These are phyloP conservation scores for Penicillium pulvis DNA, from an alignment of 495 filamentous ascomycete genomes.

Conservation along the genomic window DNA sequence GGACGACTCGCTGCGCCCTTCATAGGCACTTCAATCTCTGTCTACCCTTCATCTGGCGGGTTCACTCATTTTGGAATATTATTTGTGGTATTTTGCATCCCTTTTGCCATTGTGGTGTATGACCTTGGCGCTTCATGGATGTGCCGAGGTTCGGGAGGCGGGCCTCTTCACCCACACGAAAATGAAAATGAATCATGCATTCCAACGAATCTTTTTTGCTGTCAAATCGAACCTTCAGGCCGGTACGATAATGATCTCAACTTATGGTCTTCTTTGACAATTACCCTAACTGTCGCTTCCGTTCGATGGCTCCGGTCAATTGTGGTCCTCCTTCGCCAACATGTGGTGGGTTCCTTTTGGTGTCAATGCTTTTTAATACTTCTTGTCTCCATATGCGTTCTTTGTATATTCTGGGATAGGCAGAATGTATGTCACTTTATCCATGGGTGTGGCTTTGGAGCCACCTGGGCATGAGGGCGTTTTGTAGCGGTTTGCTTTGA, in stretches of 20 bases:
- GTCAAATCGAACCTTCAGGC: not conserved
- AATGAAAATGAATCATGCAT: constrained; percentile 19
- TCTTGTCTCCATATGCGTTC: not conserved
- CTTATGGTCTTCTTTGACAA: not conserved
- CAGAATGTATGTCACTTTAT: constrained; percentile 3
- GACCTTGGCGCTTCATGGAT: constrained; percentile 3
- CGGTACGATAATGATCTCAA: not conserved
- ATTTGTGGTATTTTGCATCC: not conserved
- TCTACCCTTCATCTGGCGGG: not conserved
- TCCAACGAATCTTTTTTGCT: constrained; percentile 18
- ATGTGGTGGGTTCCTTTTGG: not conserved
- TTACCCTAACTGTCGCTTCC: not conserved
- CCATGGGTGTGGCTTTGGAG: not conserved
- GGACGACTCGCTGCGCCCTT: constrained; percentile 47
- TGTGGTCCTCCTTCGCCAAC: not conserved
- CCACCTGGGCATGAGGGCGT: constrained; percentile 3
- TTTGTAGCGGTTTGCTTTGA: constrained; percentile 2
- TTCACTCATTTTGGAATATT: not conserved
- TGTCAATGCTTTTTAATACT: not conserved
- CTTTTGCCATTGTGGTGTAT: not conserved
- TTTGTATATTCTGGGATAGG: constrained; percentile 7
- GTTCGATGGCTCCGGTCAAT: not conserved
- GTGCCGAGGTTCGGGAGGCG: constrained; percentile 20
- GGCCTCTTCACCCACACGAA: constrained; percentile 12
- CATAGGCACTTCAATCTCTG: constrained; percentile 15